Evolutionary conservation across 257 asterid genomes (phyloP).

Genomic region (Plantago ovata): DNA sequence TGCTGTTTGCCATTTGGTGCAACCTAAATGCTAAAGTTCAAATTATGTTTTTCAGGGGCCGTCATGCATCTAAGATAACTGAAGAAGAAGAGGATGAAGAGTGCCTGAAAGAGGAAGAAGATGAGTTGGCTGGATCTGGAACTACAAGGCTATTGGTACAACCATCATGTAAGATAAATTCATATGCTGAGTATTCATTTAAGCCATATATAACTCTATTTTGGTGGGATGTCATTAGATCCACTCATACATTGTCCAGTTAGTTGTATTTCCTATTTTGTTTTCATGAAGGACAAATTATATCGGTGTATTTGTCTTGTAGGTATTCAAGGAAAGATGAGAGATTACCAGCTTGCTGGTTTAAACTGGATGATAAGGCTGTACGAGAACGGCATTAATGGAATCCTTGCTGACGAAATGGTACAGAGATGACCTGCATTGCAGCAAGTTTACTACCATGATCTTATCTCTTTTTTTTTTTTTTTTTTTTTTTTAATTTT

Average conservation of each 20-base stretch:
- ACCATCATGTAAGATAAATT: conserved; percentile 77
- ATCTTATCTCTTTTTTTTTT: too few species aligned
- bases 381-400: conserved; percentile 98
- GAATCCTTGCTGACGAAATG: conserved; percentile 99
- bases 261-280: background rate
- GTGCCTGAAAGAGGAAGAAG: conserved; percentile 92
- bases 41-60: conserved; percentile 65
- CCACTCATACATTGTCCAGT: background rate
- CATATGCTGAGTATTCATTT: background rate
- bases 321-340: conserved; percentile 99
- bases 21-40: conserved; percentile 10
- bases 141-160: conserved; percentile 85
- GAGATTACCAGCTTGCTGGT: conserved; percentile 99
- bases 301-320: conserved; percentile 10
- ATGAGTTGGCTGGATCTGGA: conserved; percentile 67
- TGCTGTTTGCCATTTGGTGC: background rate
- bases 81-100: conserved; percentile 99
- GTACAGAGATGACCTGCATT: conserved; percentile 28
- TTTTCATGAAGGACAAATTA: conserved; percentile 4
- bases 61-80: conserved; percentile 95
- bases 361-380: conserved; percentile 92
- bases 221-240: background rate
- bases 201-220: background rate
- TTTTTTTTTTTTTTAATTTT: too few species aligned
- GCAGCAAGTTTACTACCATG: background rate